Evolutionary conservation across 345 rosid genomes (phyloP), one percentile per base, ranked within the genome.

Genomic region (Eucalyptus caleyi): DNA sequence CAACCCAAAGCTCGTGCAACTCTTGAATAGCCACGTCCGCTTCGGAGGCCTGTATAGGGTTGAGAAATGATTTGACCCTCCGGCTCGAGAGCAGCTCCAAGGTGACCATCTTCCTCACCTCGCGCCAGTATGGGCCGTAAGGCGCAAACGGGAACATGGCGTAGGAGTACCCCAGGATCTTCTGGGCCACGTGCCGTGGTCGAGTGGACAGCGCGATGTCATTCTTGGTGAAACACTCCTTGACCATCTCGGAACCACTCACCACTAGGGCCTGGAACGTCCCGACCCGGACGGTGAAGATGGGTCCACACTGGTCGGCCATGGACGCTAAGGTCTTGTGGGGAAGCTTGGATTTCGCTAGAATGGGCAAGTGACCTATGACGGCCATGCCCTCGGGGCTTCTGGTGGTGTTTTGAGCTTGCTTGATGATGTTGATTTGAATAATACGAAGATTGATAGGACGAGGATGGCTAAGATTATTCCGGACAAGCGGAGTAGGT

Each of bases 301-400:
- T 82, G 3, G 95, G 92, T 32, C 95, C 95, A 27, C 91, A 90
- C 49, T 92, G 88, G 32, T 93, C 92, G 9, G 94, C 94, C 90
- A 93, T 45, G 67, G 88, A 69, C 42, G 89, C 90, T 16, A 94
- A 89, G 16, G 89, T 86, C 69, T 88, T 87, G 93, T 94, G 94
- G 82, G 88, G 89, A 86, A 89, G 91, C 89, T 89, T 42, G 26
- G 89, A 27, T 44, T 72, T 50, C 32, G 53, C 89, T 15, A 87
- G 88, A 40, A 92, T 86, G 82, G 50, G 92, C n/a, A 93, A 90
- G 88, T 94, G 94, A 37, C 95, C 95, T 30, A 94, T 89, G 37
- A 94, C 23, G 10, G 95, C 94, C 93, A 94, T 21, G 83, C 44
- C 45, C 45, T 21, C 11, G 82, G 5, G 12, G 26, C 45, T 72